A percentile compares a stretch with the other conserved stretches of the same genome.
Evolutionary conservation across 2,329 filamentous ascomycete species (phyloP).

Genomic region (Fusarium lyarnte): DNA sequence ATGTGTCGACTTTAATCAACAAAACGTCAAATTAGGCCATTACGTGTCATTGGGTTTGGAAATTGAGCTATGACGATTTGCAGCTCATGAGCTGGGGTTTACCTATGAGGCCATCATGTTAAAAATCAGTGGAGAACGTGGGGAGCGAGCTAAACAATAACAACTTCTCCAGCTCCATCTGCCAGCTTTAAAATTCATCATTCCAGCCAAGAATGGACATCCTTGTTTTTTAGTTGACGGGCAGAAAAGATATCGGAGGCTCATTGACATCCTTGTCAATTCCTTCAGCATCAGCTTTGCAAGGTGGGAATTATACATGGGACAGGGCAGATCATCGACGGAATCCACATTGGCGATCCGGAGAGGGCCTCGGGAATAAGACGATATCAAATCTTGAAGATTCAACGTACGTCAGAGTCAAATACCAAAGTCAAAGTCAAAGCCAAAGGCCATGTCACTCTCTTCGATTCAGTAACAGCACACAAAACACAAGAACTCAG

Average conservation of each 20-base stretch:
- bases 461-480: background rate
- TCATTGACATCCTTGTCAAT: constrained; percentile 18
- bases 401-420: background rate
- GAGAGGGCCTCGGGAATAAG: constrained; percentile 24
- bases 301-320: constrained; percentile 20
- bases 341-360: constrained; percentile 20
- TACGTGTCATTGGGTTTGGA: constrained; percentile 27
- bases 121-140: constrained; percentile 32
- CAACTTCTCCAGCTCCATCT: constrained; percentile 4
- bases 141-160: constrained; percentile 10
- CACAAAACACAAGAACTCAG: constrained; percentile 2
- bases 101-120: constrained; percentile 29
- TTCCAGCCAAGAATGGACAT: constrained; percentile 34
- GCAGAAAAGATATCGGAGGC: constrained; percentile 13
- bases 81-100: constrained; percentile 13
- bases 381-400: background rate
- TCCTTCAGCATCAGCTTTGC: constrained; percentile 2
- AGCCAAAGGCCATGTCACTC: background rate
- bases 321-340: constrained; percentile 28
- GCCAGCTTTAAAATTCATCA: constrained; percentile 22
- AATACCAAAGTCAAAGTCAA: constrained; percentile 1
- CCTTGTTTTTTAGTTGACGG: constrained; percentile 23
- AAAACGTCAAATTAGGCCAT: constrained; percentile 23
- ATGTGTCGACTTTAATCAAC: background rate
- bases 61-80: constrained; percentile 26